phyloP scores from a whole-genome alignment of 306 rosid species.

The Glycine soja region DNA sequence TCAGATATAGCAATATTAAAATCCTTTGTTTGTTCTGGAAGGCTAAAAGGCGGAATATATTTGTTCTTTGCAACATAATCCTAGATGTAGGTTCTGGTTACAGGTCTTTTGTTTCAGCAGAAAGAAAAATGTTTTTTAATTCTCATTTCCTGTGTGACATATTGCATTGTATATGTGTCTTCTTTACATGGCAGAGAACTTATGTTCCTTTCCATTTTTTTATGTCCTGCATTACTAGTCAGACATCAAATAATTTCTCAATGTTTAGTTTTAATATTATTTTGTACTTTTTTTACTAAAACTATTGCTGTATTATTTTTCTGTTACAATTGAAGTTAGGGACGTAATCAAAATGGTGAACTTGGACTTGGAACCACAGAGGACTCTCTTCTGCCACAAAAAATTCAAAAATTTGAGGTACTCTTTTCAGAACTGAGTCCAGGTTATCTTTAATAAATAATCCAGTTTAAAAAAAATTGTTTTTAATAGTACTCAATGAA shows the following conservation, averaged over 20 bases:
- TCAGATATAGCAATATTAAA: background rate
- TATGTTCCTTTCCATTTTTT: background rate
- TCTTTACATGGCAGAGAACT: background rate
- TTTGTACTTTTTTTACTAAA: background rate
- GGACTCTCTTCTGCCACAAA: conserved; percentile 89
- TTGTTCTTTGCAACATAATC: background rate
- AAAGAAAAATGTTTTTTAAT: background rate
- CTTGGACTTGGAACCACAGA: conserved; percentile 92
- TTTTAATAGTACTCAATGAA: background rate
- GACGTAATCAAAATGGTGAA: conserved; percentile 93
- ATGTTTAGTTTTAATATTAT: background rate
- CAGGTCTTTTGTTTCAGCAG: background rate
- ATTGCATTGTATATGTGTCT: background rate
- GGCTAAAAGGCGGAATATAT: background rate
- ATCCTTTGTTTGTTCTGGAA: conserved; percentile 17
- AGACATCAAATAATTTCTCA: background rate
- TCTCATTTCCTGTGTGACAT: conserved; percentile 16
- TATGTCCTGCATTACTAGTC: background rate
- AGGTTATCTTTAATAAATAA: conserved; percentile 10
- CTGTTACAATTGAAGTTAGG: conserved; percentile 78
- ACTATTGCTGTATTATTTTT: background rate
- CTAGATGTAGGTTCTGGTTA: background rate
- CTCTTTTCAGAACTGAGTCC: conserved; percentile 37
- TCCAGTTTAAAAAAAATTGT: no score
- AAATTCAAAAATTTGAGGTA: conserved; percentile 84